Conservation (phyloP, 306 rosid species). For the Sesbania bispinosa region DNA sequence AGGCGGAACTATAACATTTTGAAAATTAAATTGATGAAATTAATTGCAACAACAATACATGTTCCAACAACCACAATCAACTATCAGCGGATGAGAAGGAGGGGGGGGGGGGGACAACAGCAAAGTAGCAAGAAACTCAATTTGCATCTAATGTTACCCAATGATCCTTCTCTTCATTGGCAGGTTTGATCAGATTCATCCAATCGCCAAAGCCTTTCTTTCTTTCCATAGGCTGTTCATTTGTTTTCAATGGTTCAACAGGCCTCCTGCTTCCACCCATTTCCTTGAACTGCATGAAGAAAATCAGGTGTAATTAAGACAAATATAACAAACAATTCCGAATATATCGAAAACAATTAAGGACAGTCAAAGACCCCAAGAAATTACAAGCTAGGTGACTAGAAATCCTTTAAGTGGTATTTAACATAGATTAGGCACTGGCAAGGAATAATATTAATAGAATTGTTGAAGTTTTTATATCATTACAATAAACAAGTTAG, state of each 20-base stretch:
- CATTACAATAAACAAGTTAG: too few relatives aligned
- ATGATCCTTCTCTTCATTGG: conserved; percentile 94
- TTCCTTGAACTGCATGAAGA: conserved; percentile 70
- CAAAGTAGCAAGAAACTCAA: background rate
- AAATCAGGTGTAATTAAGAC: background rate
- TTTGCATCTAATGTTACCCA: conserved; percentile 58
- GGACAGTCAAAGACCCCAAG: background rate
- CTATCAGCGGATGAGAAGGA: too few relatives aligned
- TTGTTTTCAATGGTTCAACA: conserved; percentile 51
- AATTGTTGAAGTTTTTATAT: too few relatives aligned
- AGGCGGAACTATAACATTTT: background rate
- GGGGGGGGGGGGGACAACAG: background rate
- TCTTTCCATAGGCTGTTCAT: conserved; percentile 65
- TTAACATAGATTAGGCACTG: too few relatives aligned
- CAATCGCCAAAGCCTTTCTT: conserved; percentile 89
- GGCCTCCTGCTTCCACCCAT: conserved; percentile 85
- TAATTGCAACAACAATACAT: background rate
- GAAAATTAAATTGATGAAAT: background rate
- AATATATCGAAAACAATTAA: background rate
- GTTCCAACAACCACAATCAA: background rate
- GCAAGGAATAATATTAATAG: too few relatives aligned
- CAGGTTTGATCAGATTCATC: conserved; percentile 89
- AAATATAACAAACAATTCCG: background rate
- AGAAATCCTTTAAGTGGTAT: too few relatives aligned
- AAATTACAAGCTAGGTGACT: too few relatives aligned